Percentiles rank a stretch among this genome's conserved stretches.
These are phyloP conservation scores for Poa pratensis DNA, from an alignment of 176 grass and related monocot species.

Conservation along the genomic window DNA sequence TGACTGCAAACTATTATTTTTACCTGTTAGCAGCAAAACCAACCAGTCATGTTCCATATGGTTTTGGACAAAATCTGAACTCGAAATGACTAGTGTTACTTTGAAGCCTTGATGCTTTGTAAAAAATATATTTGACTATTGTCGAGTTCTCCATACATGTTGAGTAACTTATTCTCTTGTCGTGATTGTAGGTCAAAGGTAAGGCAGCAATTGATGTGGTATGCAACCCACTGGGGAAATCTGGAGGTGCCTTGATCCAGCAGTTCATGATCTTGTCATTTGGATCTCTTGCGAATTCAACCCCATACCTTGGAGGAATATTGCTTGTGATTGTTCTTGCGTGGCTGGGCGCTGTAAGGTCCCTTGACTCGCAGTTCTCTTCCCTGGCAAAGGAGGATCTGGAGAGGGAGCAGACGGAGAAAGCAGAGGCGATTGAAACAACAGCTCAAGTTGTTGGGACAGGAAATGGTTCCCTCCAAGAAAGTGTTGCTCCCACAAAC, in stretches of 20 bases:
- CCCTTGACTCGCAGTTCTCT: constrained; percentile 91
- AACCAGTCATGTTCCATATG: not conserved
- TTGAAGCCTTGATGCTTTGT: not conserved
- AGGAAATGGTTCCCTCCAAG: constrained; percentile 51
- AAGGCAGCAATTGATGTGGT: constrained; percentile 99
- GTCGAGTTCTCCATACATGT: not conserved
- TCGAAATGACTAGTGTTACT: not conserved
- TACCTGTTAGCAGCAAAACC: not conserved
- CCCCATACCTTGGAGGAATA: constrained; percentile 95
- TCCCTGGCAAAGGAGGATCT: constrained; percentile 87
- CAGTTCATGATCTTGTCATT: constrained; percentile 99
- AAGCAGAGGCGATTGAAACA: constrained; percentile 58
- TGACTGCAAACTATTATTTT: not conserved
- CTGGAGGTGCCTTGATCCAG: constrained; percentile 97
- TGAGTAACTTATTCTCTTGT: constrained; percentile 33
- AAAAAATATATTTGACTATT: not conserved
- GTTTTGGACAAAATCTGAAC: not conserved
- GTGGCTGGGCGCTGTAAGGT: constrained; percentile 83
- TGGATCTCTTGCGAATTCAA: constrained; percentile 90
- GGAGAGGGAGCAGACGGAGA: constrained; percentile 67
- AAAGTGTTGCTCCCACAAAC: constrained; percentile 54
- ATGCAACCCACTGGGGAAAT: constrained; percentile 98
- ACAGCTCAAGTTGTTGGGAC: constrained; percentile 42
- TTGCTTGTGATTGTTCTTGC: constrained; percentile 87
- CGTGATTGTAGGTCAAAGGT: constrained; percentile 76